Percentiles rank a stretch among this genome's conserved stretches.
These are phyloP conservation scores for Pseudogymnoascus sp. DNA, from an alignment of 2,329 filamentous ascomycete species.

Conservation along the genomic window DNA sequence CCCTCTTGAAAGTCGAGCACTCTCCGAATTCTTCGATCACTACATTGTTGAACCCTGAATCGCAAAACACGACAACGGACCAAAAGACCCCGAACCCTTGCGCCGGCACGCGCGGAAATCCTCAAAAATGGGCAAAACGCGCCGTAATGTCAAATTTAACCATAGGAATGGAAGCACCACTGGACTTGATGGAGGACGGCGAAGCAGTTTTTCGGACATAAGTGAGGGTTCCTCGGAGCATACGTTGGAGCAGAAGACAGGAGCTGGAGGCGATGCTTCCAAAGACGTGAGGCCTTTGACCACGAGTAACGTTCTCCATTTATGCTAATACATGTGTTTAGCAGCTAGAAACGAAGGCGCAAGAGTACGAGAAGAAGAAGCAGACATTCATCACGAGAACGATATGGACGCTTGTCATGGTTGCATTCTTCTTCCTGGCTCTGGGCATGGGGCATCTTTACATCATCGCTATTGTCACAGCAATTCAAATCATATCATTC, in stretches of 20 bases:
- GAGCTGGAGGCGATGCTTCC: slow-evolving; percentile 31
- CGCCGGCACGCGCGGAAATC: slow-evolving; percentile 9
- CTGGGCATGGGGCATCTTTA: slow-evolving; percentile 98
- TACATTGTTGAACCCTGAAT: slow-evolving; percentile 1
- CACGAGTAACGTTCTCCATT: background rate
- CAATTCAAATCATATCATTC: slow-evolving; percentile 93
- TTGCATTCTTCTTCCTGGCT: slow-evolving; percentile 80
- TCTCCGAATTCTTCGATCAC: background rate
- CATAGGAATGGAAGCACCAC: slow-evolving; percentile 25
- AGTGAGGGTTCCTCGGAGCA: slow-evolving; percentile 50
- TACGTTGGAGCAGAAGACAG: slow-evolving; percentile 21
- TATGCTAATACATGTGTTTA: slow-evolving; percentile 21
- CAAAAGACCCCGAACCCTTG: slow-evolving; percentile 10
- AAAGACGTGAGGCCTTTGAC: slow-evolving; percentile 29
- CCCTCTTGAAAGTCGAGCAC: background rate
- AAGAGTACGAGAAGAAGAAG: slow-evolving; percentile 97
- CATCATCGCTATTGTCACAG: slow-evolving; percentile 87
- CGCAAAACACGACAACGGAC: background rate
- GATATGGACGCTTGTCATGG: slow-evolving; percentile 98
- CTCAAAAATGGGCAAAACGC: slow-evolving; percentile 36
- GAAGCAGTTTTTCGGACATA: slow-evolving; percentile 64
- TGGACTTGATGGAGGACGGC: slow-evolving; percentile 35
- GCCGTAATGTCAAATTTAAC: slow-evolving; percentile 48
- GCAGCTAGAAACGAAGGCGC: slow-evolving; percentile 30
- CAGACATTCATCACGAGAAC: slow-evolving; percentile 94